Base-by-base conservation (phyloP, 2,329 filamentous ascomycete species). In the Ceratocystis diversiconidia region DNA sequence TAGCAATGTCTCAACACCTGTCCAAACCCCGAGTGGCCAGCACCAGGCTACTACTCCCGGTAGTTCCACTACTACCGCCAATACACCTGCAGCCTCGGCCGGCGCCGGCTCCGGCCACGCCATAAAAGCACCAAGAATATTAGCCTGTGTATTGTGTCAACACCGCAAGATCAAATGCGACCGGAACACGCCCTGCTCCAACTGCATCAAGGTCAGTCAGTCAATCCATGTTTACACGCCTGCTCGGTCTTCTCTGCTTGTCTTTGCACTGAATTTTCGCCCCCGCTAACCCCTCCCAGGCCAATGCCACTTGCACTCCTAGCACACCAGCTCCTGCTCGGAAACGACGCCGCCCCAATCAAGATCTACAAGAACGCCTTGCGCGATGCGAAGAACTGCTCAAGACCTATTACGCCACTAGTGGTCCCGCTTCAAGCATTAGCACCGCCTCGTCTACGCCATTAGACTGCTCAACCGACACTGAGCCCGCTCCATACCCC, bases 121-220 rank as follows among this genome's bases (percentile, higher is more conserved):
- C 28, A 7, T 30, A 6, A 80, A 78, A 71, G 73, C 76, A 12
- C 73, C 75, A 15, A 75, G 80, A 69, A 76, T 82, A 60, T 73
- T 82, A 66, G 80, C 80, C 22, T 83, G 82, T 69, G 79, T 82
- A 22, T 75, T 84, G 46, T 85, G 82, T 71, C 82, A 85, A 71
- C 80, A 82, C 70, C 79, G 82, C 70, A 85, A 85, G 74, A 84
- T 84, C 73, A 84, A 83, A 72, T 85, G 82, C 73, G 82, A 85
- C 70, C 78, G 82, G 68, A 79, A 78, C 52, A 82, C 79, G 50
- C 82, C 82, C 3, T 85, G 82, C 70, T 79, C 81, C 66, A 84
- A 85, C 69, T 85, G 82, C 69, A 73, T 80, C 71, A 85, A 84
- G 78, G 82, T 84, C 61, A 70, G 72, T 57, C 28, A 43, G 63